Conservation (phyloP, 1,284 basidiomycete genomes). For the Austroboletus olivaceoglutinosus region DNA sequence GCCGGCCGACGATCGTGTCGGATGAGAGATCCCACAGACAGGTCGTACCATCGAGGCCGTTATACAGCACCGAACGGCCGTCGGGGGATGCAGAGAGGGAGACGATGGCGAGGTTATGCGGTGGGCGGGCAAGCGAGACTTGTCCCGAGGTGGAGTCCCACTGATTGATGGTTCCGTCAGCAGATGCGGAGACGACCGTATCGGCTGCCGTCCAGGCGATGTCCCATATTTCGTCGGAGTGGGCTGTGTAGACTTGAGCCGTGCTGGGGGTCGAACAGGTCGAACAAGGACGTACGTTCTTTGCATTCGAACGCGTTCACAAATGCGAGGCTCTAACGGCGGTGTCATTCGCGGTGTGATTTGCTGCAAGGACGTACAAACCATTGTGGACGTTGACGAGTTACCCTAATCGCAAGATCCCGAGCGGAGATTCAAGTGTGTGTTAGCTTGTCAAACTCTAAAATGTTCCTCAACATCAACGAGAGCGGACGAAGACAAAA, state of each 20-base stretch:
- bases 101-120: conserved; percentile 74
- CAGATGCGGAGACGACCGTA: conserved; percentile 64
- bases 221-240: conserved; percentile 80
- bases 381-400: conserved; percentile 15
- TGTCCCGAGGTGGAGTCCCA: conserved; percentile 68
- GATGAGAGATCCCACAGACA: conserved; percentile 65
- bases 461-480: conserved; percentile 66
- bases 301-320: conserved; percentile 66
- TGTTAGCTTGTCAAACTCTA: conserved; percentile 42
- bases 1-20: conserved; percentile 56
- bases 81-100: conserved; percentile 66
- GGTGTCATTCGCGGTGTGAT: conserved; percentile 3
- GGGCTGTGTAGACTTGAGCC: conserved; percentile 49
- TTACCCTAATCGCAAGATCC: conserved; percentile 32
- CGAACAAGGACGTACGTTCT: conserved; percentile 56
- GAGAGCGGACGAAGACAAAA: conserved; percentile 91
- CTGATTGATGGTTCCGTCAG: conserved; percentile 71
- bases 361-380: conserved; percentile 20
- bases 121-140: conserved; percentile 56
- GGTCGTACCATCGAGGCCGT: conserved; percentile 79
- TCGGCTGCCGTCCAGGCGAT: conserved; percentile 72
- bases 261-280: neutral
- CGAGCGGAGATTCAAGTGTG: conserved; percentile 51
- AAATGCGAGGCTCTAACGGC: conserved; percentile 66
- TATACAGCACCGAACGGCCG: conserved; percentile 66